Evolutionary conservation across 495 filamentous ascomycete genomes (phyloP).

Genomic region (Letharia lupina): DNA sequence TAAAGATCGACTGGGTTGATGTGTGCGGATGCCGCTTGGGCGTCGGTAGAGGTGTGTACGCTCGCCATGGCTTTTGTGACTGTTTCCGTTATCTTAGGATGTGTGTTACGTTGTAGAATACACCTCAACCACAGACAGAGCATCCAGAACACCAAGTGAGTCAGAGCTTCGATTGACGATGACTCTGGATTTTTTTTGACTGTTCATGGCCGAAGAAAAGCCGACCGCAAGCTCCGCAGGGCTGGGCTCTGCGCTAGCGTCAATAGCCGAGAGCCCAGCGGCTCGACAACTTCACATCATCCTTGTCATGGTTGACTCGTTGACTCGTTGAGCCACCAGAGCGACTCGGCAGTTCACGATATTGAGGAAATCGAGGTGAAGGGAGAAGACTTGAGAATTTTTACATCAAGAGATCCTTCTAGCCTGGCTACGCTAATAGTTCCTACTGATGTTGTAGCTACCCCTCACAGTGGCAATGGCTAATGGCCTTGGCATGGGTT

Average conservation of each 20-base stretch:
- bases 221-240: background rate
- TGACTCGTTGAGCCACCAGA: no score
- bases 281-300: background rate
- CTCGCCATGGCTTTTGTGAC: conserved; percentile 6
- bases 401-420: no score
- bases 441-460: no score
- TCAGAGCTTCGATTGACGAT: conserved; percentile 1
- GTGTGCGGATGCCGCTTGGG: conserved; percentile 42
- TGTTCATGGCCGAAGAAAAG: conserved; percentile 1
- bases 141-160: conserved; percentile 11
- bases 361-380: no score
- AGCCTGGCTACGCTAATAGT: no score
- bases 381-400: no score
- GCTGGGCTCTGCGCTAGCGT: background rate
- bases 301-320: background rate
- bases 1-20: conserved; percentile 84
- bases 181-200: background rate
- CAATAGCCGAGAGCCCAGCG: background rate
- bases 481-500: no score
- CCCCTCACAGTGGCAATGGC: no score
- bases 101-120: background rate
- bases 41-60: conserved; percentile 12
- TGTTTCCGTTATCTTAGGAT: background rate
- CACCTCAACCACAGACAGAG: conserved; percentile 2
- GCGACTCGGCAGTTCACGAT: no score